A percentile compares a stretch with the other conserved stretches of the same genome.
phyloP scores from a whole-genome alignment of 768 basidiomycete species.

The Suillus subaureus region DNA sequence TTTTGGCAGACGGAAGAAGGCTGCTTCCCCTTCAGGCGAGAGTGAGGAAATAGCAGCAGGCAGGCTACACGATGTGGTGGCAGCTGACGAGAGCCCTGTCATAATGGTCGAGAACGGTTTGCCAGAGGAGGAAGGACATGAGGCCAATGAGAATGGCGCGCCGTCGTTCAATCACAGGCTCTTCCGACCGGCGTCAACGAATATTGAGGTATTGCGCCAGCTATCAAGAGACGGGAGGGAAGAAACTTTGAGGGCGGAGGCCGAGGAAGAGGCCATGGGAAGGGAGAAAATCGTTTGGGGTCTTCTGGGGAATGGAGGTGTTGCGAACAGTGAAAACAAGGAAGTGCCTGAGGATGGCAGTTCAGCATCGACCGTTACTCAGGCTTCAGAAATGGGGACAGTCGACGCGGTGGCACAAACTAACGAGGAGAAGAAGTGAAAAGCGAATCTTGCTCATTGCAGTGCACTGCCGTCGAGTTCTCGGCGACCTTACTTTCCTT shows the following conservation, averaged over 20 bases:
- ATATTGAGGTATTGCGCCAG: slow-evolving; percentile 44
- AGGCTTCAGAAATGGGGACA: background rate
- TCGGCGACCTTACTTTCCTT: background rate
- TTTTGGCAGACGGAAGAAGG: slow-evolving; percentile 23
- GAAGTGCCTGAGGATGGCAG: background rate
- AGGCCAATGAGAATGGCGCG: background rate
- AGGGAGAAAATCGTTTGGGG: slow-evolving; percentile 50
- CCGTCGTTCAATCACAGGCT: slow-evolving; percentile 25
- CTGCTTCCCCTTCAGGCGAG: background rate
- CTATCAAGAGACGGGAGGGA: slow-evolving; percentile 49
- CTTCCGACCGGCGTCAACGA: slow-evolving; percentile 38
- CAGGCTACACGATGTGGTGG: background rate
- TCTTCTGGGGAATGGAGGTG: background rate
- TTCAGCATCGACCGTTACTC: background rate
- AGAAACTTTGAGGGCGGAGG: slow-evolving; percentile 40
- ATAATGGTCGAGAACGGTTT: background rate
- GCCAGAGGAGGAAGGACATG: background rate
- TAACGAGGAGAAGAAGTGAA: background rate
- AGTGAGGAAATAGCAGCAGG: slow-evolving; percentile 6
- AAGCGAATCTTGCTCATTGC: background rate
- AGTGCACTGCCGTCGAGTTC: background rate
- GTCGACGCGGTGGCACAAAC: background rate
- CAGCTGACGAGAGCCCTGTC: background rate
- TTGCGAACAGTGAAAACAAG: background rate
- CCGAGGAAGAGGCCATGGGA: slow-evolving; percentile 37